Conservation (phyloP, 805 yeast genomes). For the Pichia cephalocereana region DNA sequence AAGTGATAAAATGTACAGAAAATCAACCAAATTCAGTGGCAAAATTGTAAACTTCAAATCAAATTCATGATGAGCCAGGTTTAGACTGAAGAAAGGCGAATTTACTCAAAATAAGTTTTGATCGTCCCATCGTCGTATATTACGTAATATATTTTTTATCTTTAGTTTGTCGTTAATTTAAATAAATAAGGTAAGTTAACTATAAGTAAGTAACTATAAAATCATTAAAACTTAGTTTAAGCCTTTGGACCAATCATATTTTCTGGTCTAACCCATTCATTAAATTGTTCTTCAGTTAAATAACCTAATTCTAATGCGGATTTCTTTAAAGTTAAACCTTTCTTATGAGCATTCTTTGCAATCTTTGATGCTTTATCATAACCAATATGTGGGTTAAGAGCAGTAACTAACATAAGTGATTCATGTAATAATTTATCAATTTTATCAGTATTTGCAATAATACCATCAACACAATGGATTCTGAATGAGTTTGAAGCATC, state of each 20-base stretch:
- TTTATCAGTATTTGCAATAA: conserved; percentile 78
- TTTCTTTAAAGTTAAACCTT: conserved; percentile 92
- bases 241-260: conserved; percentile 90
- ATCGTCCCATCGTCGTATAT: too few species aligned
- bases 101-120: too few species aligned
- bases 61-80: too few species aligned
- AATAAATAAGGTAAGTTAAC: too few species aligned
- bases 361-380: conserved; percentile 96
- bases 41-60: too few species aligned
- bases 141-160: not conserved
- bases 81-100: too few species aligned
- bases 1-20: too few species aligned
- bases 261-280: conserved; percentile 96
- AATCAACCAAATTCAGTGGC: too few species aligned
- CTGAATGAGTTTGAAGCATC: conserved; percentile 90
- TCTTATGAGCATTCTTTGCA: conserved; percentile 97
- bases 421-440: conserved; percentile 84
- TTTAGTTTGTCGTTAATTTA: not conserved
- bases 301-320: conserved; percentile 89
- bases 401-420: conserved; percentile 96
- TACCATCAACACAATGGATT: conserved; percentile 91
- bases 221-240: not conserved
- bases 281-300: conserved; percentile 77
- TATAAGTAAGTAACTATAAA: too few species aligned
- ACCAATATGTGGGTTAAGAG: conserved; percentile 97